phyloP scores from a whole-genome alignment of 306 rosid genomes.

The Prunus kanzakura region DNA sequence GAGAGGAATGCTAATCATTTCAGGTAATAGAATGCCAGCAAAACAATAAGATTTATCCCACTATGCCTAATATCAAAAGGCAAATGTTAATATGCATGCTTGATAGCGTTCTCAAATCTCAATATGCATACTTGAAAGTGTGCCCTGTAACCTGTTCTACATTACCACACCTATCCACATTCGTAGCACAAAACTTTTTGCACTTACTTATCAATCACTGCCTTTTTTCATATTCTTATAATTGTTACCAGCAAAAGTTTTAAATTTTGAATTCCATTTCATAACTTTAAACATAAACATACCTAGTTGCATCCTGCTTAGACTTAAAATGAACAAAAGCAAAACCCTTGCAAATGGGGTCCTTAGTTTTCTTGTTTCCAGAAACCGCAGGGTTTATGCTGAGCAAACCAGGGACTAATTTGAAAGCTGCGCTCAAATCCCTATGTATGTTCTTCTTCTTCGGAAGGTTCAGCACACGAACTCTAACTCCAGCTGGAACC shows the following conservation, averaged over 20 bases:
- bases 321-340: slow-evolving; percentile 74
- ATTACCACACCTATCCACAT: background rate
- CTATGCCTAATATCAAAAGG: background rate
- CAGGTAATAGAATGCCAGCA: background rate
- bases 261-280: background rate
- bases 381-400: slow-evolving; percentile 60
- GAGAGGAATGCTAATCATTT: slow-evolving; percentile 15
- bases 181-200: background rate
- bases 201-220: background rate
- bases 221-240: background rate
- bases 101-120: background rate
- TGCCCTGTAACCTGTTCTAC: background rate
- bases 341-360: slow-evolving; percentile 89
- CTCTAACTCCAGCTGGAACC: slow-evolving; percentile 47
- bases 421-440: slow-evolving; percentile 69
- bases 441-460: slow-evolving; percentile 73
- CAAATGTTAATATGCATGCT: background rate
- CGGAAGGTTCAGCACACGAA: slow-evolving; percentile 67
- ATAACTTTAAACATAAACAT: background rate
- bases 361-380: slow-evolving; percentile 92
- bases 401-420: slow-evolving; percentile 56
- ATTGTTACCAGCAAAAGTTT: background rate
- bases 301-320: slow-evolving; percentile 70
- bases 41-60: background rate
- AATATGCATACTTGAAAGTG: background rate